Conservation (phyloP, 148 eudicot species). For the Diospyros kaki region DNA sequence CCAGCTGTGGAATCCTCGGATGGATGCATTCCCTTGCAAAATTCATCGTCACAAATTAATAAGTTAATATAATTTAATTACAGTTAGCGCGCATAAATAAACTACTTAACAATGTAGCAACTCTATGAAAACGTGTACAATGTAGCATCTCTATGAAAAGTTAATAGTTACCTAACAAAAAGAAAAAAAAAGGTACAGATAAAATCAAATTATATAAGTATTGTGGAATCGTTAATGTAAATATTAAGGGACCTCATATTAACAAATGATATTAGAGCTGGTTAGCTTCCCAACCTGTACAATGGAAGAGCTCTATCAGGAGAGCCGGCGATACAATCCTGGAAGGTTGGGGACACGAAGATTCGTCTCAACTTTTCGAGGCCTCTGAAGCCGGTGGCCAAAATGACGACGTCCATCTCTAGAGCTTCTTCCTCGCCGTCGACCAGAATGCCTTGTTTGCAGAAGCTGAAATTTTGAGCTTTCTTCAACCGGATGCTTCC, state of each 20-base stretch:
- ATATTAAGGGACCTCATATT: too few species aligned
- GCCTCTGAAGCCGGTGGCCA: constrained; percentile 66
- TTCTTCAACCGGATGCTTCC: constrained; percentile 57
- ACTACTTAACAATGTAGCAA: too few species aligned
- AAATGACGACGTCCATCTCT: constrained; percentile 49
- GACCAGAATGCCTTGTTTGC: constrained; percentile 41
- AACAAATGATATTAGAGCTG: too few species aligned
- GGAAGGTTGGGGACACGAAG: constrained; percentile 34
- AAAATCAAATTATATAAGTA: too few species aligned
- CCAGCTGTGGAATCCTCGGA: constrained; percentile 69
- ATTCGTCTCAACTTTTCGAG: constrained; percentile 39
- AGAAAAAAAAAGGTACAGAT: too few species aligned
- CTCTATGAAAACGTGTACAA: too few species aligned
- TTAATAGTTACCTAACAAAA: too few species aligned
- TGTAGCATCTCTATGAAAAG: too few species aligned
- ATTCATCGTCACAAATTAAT: not conserved
- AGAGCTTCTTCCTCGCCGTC: constrained; percentile 28
- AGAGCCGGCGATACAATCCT: constrained; percentile 25
- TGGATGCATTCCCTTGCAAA: constrained; percentile 59
- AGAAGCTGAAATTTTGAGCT: constrained; percentile 38
- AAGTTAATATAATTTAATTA: too few species aligned
- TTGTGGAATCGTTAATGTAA: too few species aligned
- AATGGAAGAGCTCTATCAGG: constrained; percentile 28
- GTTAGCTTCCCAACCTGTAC: constrained; percentile 40
- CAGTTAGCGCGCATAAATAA: too few species aligned